A percentile compares a stretch with the other conserved stretches of the same genome.
phyloP scores from a whole-genome alignment of 441 rosid genomes.

The Metrosideros polymorpha region DNA sequence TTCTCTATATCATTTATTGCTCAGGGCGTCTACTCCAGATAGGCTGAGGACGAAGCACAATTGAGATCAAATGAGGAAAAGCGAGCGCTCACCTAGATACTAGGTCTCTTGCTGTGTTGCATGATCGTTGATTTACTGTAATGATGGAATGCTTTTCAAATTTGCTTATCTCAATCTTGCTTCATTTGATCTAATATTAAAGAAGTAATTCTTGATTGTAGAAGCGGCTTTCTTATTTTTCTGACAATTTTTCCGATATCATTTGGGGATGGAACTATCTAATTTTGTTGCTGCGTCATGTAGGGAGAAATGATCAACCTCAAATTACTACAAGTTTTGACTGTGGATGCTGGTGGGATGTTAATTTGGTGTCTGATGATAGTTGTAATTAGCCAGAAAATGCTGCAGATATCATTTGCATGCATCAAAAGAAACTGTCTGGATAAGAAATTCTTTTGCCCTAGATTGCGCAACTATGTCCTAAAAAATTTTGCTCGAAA shows the following conservation, averaged over 20 bases:
- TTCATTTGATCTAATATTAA: neutral
- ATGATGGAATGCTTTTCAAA: neutral
- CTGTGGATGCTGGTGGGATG: no score
- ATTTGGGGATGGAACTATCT: neutral
- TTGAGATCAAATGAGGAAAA: neutral
- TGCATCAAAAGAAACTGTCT: no score
- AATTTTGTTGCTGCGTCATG: neutral
- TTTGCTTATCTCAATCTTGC: neutral
- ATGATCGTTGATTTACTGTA: neutral
- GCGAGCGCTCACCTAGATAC: neutral
- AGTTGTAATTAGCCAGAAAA: no score
- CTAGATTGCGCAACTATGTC: no score
- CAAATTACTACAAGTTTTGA: neutral
- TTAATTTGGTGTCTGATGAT: no score
- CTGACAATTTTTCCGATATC: neutral
- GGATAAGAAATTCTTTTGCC: no score
- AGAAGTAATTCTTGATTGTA: neutral
- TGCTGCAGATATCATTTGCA: no score
- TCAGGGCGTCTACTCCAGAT: neutral
- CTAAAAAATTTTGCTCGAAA: no score
- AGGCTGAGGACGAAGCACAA: neutral
- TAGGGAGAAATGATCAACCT: neutral
- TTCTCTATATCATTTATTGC: neutral
- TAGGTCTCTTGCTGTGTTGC: neutral
- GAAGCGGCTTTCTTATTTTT: neutral